These are phyloP conservation scores for Cladosporium sp. DNA, from an alignment of 2,329 filamentous ascomycete genomes.

Conservation along the genomic window DNA sequence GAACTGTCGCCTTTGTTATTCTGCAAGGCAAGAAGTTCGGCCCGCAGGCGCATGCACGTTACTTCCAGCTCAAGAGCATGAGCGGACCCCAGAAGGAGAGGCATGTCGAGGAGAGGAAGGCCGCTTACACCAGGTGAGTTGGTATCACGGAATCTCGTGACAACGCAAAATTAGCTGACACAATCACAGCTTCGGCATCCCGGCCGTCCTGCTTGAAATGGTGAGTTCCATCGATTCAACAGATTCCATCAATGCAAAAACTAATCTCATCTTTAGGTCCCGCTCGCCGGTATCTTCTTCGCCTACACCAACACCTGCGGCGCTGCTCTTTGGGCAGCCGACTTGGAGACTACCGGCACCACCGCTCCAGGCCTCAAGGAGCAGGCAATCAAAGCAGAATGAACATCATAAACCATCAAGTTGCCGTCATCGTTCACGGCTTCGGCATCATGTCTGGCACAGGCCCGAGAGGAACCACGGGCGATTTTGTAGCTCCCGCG, in stretches of 20 bases:
- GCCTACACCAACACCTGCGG: slow-evolving; percentile 89
- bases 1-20: slow-evolving; percentile 73
- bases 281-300: slow-evolving; percentile 76
- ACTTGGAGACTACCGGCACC: slow-evolving; percentile 30
- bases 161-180: not conserved
- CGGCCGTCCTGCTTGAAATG: slow-evolving; percentile 78
- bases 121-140: slow-evolving; percentile 73
- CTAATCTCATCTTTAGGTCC: slow-evolving; percentile 41
- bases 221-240: not conserved
- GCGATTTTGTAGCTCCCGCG: slow-evolving; percentile 3
- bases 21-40: slow-evolving; percentile 58
- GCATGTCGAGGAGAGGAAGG: slow-evolving; percentile 66
- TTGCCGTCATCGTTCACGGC: not conserved
- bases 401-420: not conserved
- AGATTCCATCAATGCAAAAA: not conserved
- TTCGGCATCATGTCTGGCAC: slow-evolving; percentile 12
- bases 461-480: slow-evolving; percentile 8
- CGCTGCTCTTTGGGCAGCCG: slow-evolving; percentile 89
- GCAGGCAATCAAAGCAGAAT: slow-evolving; percentile 20
- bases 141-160: not conserved
- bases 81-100: slow-evolving; percentile 57
- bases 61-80: slow-evolving; percentile 91
- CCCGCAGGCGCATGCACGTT: slow-evolving; percentile 57
- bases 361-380: slow-evolving; percentile 31
- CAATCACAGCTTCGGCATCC: slow-evolving; percentile 57